Base-by-base conservation (phyloP, 768 basidiomycete genomes). In the Boletus edulis region DNA sequence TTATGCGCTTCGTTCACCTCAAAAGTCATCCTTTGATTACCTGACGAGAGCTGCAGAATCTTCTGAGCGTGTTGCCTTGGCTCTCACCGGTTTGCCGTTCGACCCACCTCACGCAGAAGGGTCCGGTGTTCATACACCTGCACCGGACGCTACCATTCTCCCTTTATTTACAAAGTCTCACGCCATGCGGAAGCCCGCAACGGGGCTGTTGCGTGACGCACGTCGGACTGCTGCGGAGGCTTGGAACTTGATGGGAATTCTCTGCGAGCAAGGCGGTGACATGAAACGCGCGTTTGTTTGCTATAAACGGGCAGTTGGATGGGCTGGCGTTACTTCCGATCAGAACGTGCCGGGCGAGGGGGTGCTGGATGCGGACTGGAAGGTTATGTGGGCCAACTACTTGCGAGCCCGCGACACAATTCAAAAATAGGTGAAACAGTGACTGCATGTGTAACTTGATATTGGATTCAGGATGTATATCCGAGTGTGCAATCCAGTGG, bases 181-280 rank as follows among this genome's bases (percentile, higher is more conserved):
- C 44, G 73, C 75, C 40, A 79, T 89, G 76, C 75, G 70, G 51
- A 77, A 74, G 51, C 80, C 82, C 8, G 86, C 89, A 27, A 69
- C 63, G 42, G 75, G 74, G 49, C 71, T 91, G 15, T 76, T 91
- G 50, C 82, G 85, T 29, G 87, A 91, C 64, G 80, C 89, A 17
- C 79, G 85, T 15, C 75, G 86, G 43, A 82, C 86, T 27, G 84
- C 87, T 15, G 84, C 85, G 1, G 85, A 89, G 68, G 82, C 87
- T 6, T 91, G 87, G 87, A 86, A 82, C 63, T 72, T 91, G 56
- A 75, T 85, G 67, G 89, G 89, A 13, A 72, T 89, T 39, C 71
- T 91, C 9, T 75, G 76, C n/a, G 86, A 89, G 62, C 54, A 61
- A 57, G 68, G 44, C 52, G 68, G 52, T 47, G 70, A 74, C 8